phyloP scores from a whole-genome alignment of 352 stramenopile genomes.

The Pythium aquatile region DNA sequence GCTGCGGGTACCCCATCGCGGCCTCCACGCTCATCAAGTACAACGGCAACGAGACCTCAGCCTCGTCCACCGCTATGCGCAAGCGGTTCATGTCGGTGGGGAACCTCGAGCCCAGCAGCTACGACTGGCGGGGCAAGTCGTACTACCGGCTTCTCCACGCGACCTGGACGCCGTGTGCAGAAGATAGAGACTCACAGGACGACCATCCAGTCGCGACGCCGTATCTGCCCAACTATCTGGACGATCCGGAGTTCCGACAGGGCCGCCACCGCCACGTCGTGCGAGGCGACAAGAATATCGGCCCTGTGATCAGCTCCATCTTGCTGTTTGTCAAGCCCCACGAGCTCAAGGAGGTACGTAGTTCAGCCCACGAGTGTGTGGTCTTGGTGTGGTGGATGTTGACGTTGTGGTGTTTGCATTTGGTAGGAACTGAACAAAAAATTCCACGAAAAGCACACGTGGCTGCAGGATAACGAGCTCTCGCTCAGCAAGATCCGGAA shows the following conservation, averaged over 20 bases:
- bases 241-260: conserved; percentile 83
- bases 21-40: conserved; percentile 86
- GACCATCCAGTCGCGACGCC: conserved; percentile 47
- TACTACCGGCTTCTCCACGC: conserved; percentile 84
- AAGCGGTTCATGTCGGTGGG: conserved; percentile 61
- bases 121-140: conserved; percentile 85
- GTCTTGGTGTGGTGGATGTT: not conserved
- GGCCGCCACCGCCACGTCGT: conserved; percentile 81
- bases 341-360: conserved; percentile 87
- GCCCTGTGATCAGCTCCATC: conserved; percentile 92
- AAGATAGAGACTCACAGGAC: conserved; percentile 74
- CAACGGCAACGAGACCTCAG: conserved; percentile 69
- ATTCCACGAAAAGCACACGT: conserved; percentile 93
- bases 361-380: too few species aligned
- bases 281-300: conserved; percentile 86
- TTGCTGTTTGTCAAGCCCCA: conserved; percentile 95
- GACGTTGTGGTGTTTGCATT: not conserved
- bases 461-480: conserved; percentile 84
- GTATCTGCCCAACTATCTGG: conserved; percentile 81
- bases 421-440: conserved; percentile 93
- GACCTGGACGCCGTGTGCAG: conserved; percentile 69
- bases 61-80: conserved; percentile 24
- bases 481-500: conserved; percentile 97
- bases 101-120: conserved; percentile 51
- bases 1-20: conserved; percentile 80